These are phyloP conservation scores for Mytilinidion resinicola DNA, from an alignment of 495 filamentous ascomycete genomes.

Conservation along the genomic window DNA sequence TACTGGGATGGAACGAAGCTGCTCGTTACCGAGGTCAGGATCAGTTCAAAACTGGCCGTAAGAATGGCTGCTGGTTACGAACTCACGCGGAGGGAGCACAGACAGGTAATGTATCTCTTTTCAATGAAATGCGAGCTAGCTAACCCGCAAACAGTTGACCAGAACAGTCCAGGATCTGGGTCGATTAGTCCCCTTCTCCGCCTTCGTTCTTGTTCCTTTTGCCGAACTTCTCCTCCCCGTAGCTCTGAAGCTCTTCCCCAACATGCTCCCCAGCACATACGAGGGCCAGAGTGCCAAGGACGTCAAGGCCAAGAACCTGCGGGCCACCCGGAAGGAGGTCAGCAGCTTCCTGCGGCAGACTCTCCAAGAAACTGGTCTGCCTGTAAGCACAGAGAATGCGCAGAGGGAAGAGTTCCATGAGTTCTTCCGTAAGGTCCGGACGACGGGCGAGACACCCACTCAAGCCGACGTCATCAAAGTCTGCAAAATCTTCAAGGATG, in stretches of 20 bases:
- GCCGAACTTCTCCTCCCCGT: constrained; percentile 92
- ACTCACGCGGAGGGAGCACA: constrained; percentile 83
- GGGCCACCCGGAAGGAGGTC: constrained; percentile 88
- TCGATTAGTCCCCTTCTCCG: constrained; percentile 89
- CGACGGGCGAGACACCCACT: constrained; percentile 83
- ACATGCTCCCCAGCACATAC: constrained; percentile 93
- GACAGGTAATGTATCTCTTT: constrained; percentile 53
- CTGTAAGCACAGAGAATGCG: constrained; percentile 74
- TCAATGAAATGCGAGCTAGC: background rate
- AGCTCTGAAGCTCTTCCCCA: constrained; percentile 91
- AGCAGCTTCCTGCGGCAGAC: constrained; percentile 86
- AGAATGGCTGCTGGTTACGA: constrained; percentile 99
- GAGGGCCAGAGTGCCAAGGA: constrained; percentile 88
- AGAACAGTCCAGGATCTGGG: constrained; percentile 90
- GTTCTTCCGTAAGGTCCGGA: constrained; percentile 89
- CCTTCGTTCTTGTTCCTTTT: constrained; percentile 95
- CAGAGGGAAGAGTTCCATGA: constrained; percentile 93
- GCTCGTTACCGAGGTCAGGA: constrained; percentile 83
- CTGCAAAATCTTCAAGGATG: constrained; percentile 99
- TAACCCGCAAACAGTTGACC: constrained; percentile 52
- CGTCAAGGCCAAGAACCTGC: constrained; percentile 71
- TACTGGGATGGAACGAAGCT: constrained; percentile 99
- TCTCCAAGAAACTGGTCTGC: constrained; percentile 84
- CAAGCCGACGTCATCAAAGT: constrained; percentile 93
- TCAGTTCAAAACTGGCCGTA: constrained; percentile 80